Evolutionary conservation across 768 basidiomycete genomes (phyloP).

Genomic region (Strobilomyces dryophilus): DNA sequence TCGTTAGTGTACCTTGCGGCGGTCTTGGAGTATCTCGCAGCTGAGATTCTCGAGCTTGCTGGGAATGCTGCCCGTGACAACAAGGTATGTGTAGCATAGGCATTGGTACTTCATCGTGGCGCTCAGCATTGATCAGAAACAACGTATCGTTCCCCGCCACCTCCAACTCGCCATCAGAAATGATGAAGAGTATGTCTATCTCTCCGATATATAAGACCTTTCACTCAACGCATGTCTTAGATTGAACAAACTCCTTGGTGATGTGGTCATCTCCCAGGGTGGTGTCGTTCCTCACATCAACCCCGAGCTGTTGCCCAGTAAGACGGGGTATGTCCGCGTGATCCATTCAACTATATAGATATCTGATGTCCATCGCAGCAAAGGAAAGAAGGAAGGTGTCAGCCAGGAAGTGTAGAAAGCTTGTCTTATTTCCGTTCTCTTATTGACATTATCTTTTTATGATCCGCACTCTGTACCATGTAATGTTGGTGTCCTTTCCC

Average conservation of each 20-base stretch:
- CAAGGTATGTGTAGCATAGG: slow-evolving; percentile 19
- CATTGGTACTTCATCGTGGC: background rate
- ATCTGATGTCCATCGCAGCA: slow-evolving; percentile 20
- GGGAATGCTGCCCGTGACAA: slow-evolving; percentile 63
- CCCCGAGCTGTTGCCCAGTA: slow-evolving; percentile 36
- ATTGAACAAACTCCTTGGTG: slow-evolving; percentile 76
- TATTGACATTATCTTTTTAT: slow-evolving; percentile 28
- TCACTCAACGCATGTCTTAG: slow-evolving; percentile 26
- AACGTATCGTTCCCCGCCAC: slow-evolving; percentile 92
- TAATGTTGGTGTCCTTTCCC: slow-evolving; percentile 13
- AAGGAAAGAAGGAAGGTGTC: slow-evolving; percentile 32
- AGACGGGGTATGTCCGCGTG: slow-evolving; percentile 23
- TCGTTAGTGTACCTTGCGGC: slow-evolving; percentile 79
- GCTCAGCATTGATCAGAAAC: slow-evolving; percentile 47
- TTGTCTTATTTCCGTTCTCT: slow-evolving; percentile 5
- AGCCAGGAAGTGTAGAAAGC: slow-evolving; percentile 30
- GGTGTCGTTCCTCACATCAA: slow-evolving; percentile 75
- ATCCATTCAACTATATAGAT: background rate
- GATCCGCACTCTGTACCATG: slow-evolving; percentile 28
- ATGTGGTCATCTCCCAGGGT: slow-evolving; percentile 88
- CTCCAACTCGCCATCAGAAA: slow-evolving; percentile 90
- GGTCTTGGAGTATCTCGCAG: slow-evolving; percentile 88
- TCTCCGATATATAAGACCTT: background rate
- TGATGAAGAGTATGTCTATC: slow-evolving; percentile 66
- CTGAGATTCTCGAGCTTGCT: slow-evolving; percentile 90